Conservation (phyloP, 2,329 filamentous ascomycete genomes). For the Byssothecium circinans region DNA sequence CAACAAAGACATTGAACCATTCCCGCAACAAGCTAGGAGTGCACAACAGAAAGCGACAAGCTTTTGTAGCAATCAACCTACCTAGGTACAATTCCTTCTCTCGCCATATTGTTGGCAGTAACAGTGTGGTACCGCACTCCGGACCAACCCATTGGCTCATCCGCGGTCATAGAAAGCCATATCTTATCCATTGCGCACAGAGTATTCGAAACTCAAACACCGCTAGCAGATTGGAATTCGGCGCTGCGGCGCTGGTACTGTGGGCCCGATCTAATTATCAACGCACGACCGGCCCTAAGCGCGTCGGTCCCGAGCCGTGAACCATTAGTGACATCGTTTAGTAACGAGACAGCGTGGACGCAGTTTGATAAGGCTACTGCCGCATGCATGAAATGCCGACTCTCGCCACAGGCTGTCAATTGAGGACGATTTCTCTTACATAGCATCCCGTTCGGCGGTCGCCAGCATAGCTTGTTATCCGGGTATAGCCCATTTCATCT, state of each 20-base stretch:
- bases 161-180: too few relatives aligned
- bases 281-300: neutral
- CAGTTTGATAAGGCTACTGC: slow-evolving; percentile 39
- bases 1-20: too few relatives aligned
- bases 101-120: too few relatives aligned
- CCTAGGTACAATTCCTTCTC: too few relatives aligned
- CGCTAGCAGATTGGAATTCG: too few relatives aligned
- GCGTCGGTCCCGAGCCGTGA: neutral
- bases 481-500: slow-evolving; percentile 10
- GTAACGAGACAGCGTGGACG: slow-evolving; percentile 30
- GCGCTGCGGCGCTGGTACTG: neutral
- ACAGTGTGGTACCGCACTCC: too few relatives aligned
- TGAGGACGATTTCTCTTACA: slow-evolving; percentile 22
- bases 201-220: too few relatives aligned
- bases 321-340: slow-evolving; percentile 37
- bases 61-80: too few relatives aligned
- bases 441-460: slow-evolving; percentile 16
- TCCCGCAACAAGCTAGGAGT: too few relatives aligned
- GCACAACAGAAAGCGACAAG: too few relatives aligned
- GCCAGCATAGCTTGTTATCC: slow-evolving; percentile 14
- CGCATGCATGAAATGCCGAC: slow-evolving; percentile 19
- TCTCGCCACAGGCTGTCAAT: slow-evolving; percentile 20
- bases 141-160: too few relatives aligned
- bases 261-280: neutral
- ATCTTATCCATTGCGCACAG: too few relatives aligned